Conservation (phyloP, 768 basidiomycete species). For the Suillus tomentosus region DNA sequence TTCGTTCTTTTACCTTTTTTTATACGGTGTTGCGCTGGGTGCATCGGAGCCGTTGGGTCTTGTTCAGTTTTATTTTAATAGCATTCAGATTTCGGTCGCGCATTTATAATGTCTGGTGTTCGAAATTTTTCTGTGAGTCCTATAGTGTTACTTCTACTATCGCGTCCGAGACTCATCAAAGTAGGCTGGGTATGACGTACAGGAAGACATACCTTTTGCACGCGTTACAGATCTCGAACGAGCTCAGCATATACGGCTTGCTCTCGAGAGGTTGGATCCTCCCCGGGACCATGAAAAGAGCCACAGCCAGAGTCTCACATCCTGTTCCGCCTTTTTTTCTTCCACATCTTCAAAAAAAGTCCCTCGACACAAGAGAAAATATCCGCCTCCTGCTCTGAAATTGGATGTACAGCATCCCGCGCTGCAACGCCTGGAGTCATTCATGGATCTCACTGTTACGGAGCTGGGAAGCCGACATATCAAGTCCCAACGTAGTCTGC, state of each 20-base stretch:
- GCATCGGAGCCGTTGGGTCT: neutral
- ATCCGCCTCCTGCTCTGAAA: neutral
- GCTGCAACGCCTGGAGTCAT: neutral
- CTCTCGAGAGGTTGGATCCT: neutral
- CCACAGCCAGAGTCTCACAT: neutral
- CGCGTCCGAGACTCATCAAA: neutral
- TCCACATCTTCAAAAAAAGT: neutral
- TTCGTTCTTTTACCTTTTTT: neutral
- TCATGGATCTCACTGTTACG: neutral
- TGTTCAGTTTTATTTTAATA: neutral
- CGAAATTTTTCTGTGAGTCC: neutral
- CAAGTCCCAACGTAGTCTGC: slow-evolving; percentile 4
- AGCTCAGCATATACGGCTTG: neutral
- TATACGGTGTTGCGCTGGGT: neutral
- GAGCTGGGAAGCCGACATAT: neutral
- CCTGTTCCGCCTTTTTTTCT: neutral
- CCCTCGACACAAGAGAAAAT: neutral
- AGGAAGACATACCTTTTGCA: neutral
- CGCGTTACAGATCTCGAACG: neutral
- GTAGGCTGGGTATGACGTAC: neutral
- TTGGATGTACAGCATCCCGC: neutral
- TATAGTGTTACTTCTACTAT: neutral
- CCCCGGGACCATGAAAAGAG: neutral
- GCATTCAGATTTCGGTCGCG: neutral
- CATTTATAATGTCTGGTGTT: neutral